Base-by-base conservation (phyloP, 805 yeast species). In the Hanseniaspora meyeri region DNA sequence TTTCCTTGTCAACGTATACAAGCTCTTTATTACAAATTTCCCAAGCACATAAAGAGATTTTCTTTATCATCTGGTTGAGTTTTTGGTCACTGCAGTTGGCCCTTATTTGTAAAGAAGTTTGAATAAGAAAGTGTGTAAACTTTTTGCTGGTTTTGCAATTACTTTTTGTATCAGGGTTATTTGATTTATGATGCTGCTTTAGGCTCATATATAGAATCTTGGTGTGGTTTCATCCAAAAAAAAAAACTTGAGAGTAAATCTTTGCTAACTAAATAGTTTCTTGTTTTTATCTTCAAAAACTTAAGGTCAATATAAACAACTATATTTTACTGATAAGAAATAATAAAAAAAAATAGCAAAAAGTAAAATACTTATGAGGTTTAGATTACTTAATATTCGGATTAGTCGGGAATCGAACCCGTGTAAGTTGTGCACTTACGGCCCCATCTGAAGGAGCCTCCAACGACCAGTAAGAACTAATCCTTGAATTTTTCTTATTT, bases 391-490 rank as follows among this genome's bases (percentile, higher is more conserved):
- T 42, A 24, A 8, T 27, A 7, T 17, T 29, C 57, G 57, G 57
- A 53, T 53, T 53, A 53, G 57, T 53, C 57, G 57, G 57, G 57
- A 53, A 53, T 53, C 57, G 57, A 53, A 53, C 57, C 57, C 57
- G 57, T 46, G 51, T 53, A 53, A 40, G 51, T 53, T 53, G 17
- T 46, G 37, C 57, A 46, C 51, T 31, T 53, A 53, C 57, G 34
- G 57, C 51, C 36, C 57, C 57, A 53, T 53, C 57, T 53, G 57
- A 53, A 53, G 57, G 57, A 53, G 51, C 57, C 31, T 46, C 57
- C 51, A 46, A 53, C 57, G 51, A 53, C 57, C 57, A 53, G 57
- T 53, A 31, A 53, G 57, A 46, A 53, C 57, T 53, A 53, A 53
- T 53, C 57, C 57, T 53, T 46, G 6, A 10, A n/a, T 50, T 50